These are phyloP conservation scores for Vachellia pachyceras DNA, from an alignment of 306 rosid genomes.

Conservation along the genomic window DNA sequence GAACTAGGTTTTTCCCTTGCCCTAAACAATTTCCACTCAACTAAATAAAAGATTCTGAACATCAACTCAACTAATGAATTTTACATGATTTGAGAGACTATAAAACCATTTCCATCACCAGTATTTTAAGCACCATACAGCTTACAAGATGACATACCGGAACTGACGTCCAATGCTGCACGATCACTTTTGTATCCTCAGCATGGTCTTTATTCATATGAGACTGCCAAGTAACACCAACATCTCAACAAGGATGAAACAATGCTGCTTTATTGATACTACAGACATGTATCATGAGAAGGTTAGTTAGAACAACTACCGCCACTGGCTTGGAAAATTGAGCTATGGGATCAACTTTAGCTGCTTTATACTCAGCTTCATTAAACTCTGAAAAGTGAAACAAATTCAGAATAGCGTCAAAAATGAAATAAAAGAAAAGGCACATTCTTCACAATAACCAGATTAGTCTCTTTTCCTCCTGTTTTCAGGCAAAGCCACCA, in stretches of 20 bases:
- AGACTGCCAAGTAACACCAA: constrained; percentile 57
- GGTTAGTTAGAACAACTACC: constrained; percentile 49
- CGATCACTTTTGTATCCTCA: constrained; percentile 90
- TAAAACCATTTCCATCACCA: constrained; percentile 15
- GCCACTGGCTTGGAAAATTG: constrained; percentile 95
- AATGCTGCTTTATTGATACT: constrained; percentile 18
- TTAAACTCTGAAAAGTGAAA: constrained; percentile 68
- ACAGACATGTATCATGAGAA: constrained; percentile 29
- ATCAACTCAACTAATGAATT: constrained; percentile 30
- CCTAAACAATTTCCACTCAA: constrained; percentile 21
- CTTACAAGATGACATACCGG: constrained; percentile 59
- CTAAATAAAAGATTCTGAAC: constrained; percentile 8
- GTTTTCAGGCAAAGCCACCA: constrained; percentile 23
- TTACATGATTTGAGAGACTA: constrained; percentile 18
- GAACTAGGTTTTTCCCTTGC: constrained; percentile 26
- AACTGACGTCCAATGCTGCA: constrained; percentile 82
- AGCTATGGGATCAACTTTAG: constrained; percentile 86
- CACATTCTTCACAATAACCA: constrained; percentile 20
- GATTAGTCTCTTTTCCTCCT: not conserved
- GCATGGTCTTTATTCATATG: constrained; percentile 97
- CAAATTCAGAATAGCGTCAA: constrained; percentile 7
- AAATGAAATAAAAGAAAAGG: not conserved
- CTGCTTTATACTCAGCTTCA: constrained; percentile 73
- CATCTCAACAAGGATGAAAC: constrained; percentile 31
- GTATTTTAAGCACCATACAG: constrained; percentile 21